Base-by-base conservation (phyloP, 2,329 filamentous ascomycete species). In the Hymenoscyphus salicellus region DNA sequence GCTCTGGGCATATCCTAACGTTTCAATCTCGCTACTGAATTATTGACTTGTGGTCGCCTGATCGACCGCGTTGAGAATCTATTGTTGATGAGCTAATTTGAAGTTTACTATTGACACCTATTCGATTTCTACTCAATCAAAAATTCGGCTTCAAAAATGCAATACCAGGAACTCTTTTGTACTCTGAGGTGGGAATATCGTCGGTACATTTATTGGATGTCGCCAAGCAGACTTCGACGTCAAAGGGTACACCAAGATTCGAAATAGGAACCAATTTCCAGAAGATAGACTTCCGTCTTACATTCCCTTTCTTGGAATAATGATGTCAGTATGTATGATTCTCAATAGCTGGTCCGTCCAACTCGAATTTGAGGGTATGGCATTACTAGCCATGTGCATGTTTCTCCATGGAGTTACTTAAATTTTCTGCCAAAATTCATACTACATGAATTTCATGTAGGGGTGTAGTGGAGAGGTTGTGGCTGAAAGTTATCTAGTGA, bases 381-480 rank as follows among this genome's bases (percentile, higher is more conserved):
- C 82, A 0, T 73, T 90, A 4, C 90, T 89, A 0, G 88, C 92
- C 1, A 81, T 92, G 6, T 84, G 86, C 70, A 88, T 93, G 81
- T 93, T 93, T 73, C 65, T 89, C 1, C 89, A 93, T 72, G 90
- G 90, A 1, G 82, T 92, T 0, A 88, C 86, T 0, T 89, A 93
- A 75, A 78, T 92, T 6, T 90, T 92, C 72, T 90, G 88, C 71
- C 93, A 92, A 72, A 89, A 89, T 0, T 86, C 84, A 56, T 75
- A 93, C 93, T 75, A 91, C 90, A 0, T 93, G 94, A 77, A 90
- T 74, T 90, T 94, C 11, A 92, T 93, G 87, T 89, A 89, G 69
- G 81, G 81, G 1, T 80, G 84, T 33, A 86, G 86, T 52, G 85
- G 88, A 4, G 91, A 94, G 72, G 89, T 94, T 4, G 86, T 92